These are phyloP conservation scores for Lentithecium fluviatile DNA, from an alignment of 495 filamentous ascomycete genomes.

Conservation along the genomic window DNA sequence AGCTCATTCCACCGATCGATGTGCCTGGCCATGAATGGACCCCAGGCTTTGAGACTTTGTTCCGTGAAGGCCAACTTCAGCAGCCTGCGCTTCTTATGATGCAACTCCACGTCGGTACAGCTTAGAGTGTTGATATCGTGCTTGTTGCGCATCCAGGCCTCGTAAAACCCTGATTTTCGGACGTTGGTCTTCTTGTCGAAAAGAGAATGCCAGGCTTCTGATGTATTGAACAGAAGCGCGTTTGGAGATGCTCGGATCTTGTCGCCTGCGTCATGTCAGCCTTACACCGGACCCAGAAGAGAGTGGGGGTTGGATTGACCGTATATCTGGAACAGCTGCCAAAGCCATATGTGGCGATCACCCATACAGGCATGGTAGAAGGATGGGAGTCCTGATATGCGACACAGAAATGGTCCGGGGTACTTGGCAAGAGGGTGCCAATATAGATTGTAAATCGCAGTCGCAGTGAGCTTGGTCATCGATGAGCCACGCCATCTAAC, in stretches of 20 bases:
- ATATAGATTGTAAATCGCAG: not conserved
- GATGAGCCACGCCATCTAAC: no score
- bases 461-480: not conserved
- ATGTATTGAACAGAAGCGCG: slow-evolving; percentile 35
- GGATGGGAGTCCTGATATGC: not conserved
- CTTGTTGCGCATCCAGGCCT: slow-evolving; percentile 25
- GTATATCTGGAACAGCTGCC: not conserved
- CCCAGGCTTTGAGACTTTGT: slow-evolving; percentile 28
- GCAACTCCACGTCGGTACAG: slow-evolving; percentile 27
- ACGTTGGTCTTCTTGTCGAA: slow-evolving; percentile 43
- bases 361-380: not conserved
- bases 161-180: slow-evolving; percentile 36
- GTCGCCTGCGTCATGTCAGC: slow-evolving; percentile 12
- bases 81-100: slow-evolving; percentile 38
- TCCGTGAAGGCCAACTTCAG: slow-evolving; percentile 39
- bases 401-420: not conserved
- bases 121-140: slow-evolving; percentile 32
- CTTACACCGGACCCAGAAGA: not conserved
- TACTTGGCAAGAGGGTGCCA: slow-evolving; percentile 1
- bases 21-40: slow-evolving; percentile 31
- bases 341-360: slow-evolving; percentile 3
- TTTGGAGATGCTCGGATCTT: slow-evolving; percentile 40
- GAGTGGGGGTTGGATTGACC: not conserved
- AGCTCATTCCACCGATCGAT: slow-evolving; percentile 42
- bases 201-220: slow-evolving; percentile 27